Evolutionary conservation across 257 asterid genomes (phyloP).

Genomic region (Gardenia jasminoides): DNA sequence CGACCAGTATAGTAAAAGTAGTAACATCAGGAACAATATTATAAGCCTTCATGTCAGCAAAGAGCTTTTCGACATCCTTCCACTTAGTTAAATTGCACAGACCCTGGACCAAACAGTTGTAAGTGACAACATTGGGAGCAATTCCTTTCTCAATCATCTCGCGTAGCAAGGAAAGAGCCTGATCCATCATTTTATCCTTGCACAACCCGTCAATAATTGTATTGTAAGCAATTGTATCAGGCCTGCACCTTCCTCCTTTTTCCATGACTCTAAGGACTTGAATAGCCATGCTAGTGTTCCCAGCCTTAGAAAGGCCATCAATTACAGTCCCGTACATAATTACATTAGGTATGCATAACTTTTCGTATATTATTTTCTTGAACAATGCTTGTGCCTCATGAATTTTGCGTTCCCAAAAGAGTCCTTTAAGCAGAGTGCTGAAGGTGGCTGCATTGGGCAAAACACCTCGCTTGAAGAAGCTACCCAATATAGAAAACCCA

Average conservation of each 20-base stretch:
- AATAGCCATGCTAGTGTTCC: not conserved
- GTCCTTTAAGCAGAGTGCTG: slow-evolving; percentile 21
- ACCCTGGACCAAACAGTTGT: slow-evolving; percentile 18
- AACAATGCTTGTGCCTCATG: too few relatives aligned
- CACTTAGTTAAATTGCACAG: not conserved
- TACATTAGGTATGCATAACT: too few relatives aligned
- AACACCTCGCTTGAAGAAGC: not conserved
- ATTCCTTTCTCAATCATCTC: slow-evolving; percentile 25
- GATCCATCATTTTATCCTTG: slow-evolving; percentile 2
- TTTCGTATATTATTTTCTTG: too few relatives aligned
- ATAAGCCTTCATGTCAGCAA: not conserved
- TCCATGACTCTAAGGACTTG: slow-evolving; percentile 16
- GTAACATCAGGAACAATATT: slow-evolving; percentile 2
- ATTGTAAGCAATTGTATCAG: not conserved
- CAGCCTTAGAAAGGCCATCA: too few relatives aligned
- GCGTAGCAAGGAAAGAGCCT: slow-evolving; percentile 13
- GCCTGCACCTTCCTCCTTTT: not conserved
- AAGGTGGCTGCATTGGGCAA: slow-evolving; percentile 1
- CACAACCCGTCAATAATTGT: slow-evolving; percentile 14
- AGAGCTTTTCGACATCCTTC: not conserved
- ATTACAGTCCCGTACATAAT: too few relatives aligned
- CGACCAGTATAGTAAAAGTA: slow-evolving; percentile 11
- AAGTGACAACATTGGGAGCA: slow-evolving; percentile 16
- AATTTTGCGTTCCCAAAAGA: slow-evolving; percentile 9
- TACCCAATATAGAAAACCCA: not conserved